These are phyloP conservation scores for Aeschynomene evenia DNA, from an alignment of 306 rosid species.

Conservation along the genomic window DNA sequence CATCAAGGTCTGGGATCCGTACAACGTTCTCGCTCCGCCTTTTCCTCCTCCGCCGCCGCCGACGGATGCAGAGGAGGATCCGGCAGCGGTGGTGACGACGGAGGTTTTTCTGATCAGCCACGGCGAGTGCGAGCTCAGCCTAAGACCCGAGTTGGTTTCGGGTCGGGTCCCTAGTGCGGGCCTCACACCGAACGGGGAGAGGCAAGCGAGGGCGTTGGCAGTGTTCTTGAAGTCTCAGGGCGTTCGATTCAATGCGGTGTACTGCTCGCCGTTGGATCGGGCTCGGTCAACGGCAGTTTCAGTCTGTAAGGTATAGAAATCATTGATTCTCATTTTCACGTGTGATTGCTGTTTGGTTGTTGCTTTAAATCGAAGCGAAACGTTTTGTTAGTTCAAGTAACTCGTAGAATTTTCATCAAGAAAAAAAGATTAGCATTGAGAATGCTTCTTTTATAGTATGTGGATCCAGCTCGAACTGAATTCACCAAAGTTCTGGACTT, in stretches of 20 bases:
- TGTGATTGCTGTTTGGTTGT: not conserved
- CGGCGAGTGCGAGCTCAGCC: constrained; percentile 83
- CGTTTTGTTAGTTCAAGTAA: not conserved
- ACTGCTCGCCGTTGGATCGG: constrained; percentile 81
- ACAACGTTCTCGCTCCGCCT: constrained; percentile 76
- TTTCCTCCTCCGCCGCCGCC: constrained; percentile 57
- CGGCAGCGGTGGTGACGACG: constrained; percentile 49
- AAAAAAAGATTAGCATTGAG: too few relatives aligned
- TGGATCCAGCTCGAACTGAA: not conserved
- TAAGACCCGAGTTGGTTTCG: constrained; percentile 71
- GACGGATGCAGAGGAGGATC: constrained; percentile 51
- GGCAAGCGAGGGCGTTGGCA: constrained; percentile 93
- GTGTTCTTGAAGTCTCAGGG: constrained; percentile 90
- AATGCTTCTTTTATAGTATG: too few relatives aligned
- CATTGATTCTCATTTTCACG: not conserved
- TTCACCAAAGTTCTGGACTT: not conserved
- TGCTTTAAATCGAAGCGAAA: not conserved
- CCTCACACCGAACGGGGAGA: constrained; percentile 67
- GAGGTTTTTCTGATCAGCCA: constrained; percentile 88
- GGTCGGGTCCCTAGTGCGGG: constrained; percentile 72
- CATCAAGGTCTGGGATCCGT: constrained; percentile 98
- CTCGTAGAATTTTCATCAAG: not conserved
- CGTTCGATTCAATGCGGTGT: constrained; percentile 69
- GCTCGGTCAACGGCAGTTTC: constrained; percentile 75
- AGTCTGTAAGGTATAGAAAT: constrained; percentile 54